Base-by-base conservation (phyloP, 805 yeast species). In the Candida dendrica region DNA sequence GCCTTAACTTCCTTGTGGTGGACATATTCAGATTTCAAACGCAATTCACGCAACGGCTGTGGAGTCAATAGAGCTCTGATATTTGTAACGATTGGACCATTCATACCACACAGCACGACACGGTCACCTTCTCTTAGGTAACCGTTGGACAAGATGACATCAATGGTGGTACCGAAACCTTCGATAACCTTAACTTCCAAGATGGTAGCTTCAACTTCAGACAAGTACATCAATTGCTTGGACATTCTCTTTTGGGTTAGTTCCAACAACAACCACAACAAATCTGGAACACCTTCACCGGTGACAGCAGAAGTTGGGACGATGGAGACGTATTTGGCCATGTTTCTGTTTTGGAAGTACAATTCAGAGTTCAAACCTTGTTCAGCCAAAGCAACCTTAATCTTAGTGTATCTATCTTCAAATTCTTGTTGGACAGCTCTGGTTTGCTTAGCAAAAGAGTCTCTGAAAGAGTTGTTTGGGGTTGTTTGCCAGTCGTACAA, bases 281-380 rank as follows among this genome's bases (percentile, higher is more conserved):
- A 75, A 79, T 93, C 99, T 39, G 99, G 98, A 55, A 93, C 95
- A 85, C 99, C 99, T 70, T 93, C 99, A 65, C 99, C 99, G 13
- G 97, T 90, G 36, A 90, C 95, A 42, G 99, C 99, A 48, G 98
- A 91, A 16, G 99, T 93, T 55, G 99, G 98, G 36, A 93, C 96
- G 56, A 93, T 84, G 31, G 97, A 89, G 42, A 93, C 98, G 59
- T 82, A 88, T 64, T 89, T 88, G 43, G 97, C 70, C 76, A 91
- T 70, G 71, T 91, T 93, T 66, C 84, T 85, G 77, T 93, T 93
- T 66, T 91, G 87, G 85, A 74, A 93, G 68, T 93, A 93, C 50
- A 93, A 75, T 69, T 95, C 98, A 43, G 98, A 86, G 72, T 93
- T 93, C 72, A 93, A 81, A 58, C 98, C 98, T 69, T 93, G 98